Conservation (phyloP, 192 early-diverging fungal species). For the Allomyces macrogynus region DNA sequence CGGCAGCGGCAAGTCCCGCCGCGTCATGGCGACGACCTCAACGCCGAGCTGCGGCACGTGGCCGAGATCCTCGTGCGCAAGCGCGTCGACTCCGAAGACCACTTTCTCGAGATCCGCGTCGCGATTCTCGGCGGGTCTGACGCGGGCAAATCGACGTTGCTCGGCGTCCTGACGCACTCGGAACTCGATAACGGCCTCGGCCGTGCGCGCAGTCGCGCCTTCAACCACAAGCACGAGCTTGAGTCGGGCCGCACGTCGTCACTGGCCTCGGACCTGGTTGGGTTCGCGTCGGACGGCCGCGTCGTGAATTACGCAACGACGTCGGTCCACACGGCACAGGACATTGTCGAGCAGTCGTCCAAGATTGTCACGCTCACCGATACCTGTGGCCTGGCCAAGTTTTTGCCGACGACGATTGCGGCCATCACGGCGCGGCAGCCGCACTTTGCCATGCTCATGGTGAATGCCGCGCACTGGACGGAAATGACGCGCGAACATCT, state of each 20-base stretch:
- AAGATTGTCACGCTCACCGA: constrained; percentile 75
- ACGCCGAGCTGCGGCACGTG: constrained; percentile 13
- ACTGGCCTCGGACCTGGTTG: constrained; percentile 66
- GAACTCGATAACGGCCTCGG: constrained; percentile 73
- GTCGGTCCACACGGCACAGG: constrained; percentile 48
- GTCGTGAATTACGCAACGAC: constrained; percentile 56
- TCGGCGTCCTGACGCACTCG: constrained; percentile 60
- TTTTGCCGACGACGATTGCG: constrained; percentile 72
- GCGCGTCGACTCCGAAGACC: constrained; percentile 30
- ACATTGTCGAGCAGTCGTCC: constrained; percentile 47
- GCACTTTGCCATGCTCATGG: constrained; percentile 66
- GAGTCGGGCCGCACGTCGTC: constrained; percentile 81
- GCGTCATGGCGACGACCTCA: not conserved
- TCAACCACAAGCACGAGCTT: constrained; percentile 80
- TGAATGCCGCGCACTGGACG: constrained; percentile 39
- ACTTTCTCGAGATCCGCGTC: constrained; percentile 58
- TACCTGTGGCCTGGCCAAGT: constrained; percentile 73
- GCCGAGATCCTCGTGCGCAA: constrained; percentile 57
- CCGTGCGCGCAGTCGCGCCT: constrained; percentile 56
- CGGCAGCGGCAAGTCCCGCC: not conserved
- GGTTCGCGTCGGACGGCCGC: constrained; percentile 47
- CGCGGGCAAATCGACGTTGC: constrained; percentile 66
- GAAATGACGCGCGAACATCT: constrained; percentile 61
- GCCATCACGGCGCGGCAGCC: constrained; percentile 77
- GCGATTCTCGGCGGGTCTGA: constrained; percentile 64